Base-by-base conservation (phyloP, 208 protist species). In the Crithidia fasciculata region DNA sequence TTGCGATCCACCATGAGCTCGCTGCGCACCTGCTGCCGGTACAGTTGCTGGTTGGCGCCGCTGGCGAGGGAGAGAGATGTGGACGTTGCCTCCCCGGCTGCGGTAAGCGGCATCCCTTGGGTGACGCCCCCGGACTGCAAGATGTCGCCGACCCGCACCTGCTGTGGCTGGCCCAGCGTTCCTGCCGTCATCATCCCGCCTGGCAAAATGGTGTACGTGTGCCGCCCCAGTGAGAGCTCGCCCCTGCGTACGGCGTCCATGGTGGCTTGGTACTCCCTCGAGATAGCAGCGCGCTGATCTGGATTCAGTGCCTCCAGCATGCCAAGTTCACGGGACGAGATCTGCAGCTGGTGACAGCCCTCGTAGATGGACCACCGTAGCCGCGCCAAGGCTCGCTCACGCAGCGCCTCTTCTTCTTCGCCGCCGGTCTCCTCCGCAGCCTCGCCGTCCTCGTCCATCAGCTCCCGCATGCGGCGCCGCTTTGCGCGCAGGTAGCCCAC, bases 201-300 rank as follows among this genome's bases (percentile, higher is more conserved):
- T 5, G 92, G 89, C 6, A 96, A 79, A 66, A 96, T 93, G 15
- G 92, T 96, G 82, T 96, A 96, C 12, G 92, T 95, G 54, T 92
- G 81, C 15, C 88, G 87, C 37, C 82, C 80, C 12, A 91, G 86
- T 10, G 83, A 91, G 16, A 84, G 69, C 73, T 96, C 91, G 5
- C 89, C 88, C 0, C 87, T 79, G 13, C 83, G 81, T 53, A 93
- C 89, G 52, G 87, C 86, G 49, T 95, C 89, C 49, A 96, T 60
- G 8, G 83, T 92, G 19, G 76, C 60, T 72, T 96, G 90, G 68
- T 96, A 94, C 43, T 78, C 65, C 36, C 40, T 59, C 8, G 90
- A 84, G 76, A 93, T 90, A 15, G 72, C 63, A 7, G 78, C 73
- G 10, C 92, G 89, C 69, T 89, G 85, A 15, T 87, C 78, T 8